Evolutionary conservation across 768 basidiomycete genomes (phyloP).

Genomic region (Austroboletus eburneus): DNA sequence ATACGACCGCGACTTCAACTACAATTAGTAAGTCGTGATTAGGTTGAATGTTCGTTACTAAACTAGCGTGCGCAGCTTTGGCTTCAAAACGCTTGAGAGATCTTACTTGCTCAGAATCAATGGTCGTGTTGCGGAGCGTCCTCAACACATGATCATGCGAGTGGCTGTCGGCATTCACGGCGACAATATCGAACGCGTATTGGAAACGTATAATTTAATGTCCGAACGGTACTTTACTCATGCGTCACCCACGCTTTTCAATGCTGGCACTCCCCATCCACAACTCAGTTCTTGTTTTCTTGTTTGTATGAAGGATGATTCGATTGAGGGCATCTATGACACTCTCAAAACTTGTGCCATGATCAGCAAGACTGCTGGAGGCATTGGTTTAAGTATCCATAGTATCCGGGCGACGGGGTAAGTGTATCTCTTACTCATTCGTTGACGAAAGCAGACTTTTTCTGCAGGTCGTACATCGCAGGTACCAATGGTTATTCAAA

Average conservation of each 20-base stretch:
- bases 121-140: slow-evolving; percentile 93
- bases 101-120: slow-evolving; percentile 95
- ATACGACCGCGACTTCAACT: slow-evolving; percentile 96
- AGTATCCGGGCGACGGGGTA: slow-evolving; percentile 94
- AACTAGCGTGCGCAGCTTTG: slow-evolving; percentile 56
- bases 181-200: slow-evolving; percentile 75
- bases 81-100: slow-evolving; percentile 99
- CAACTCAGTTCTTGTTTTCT: slow-evolving; percentile 97
- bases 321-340: slow-evolving; percentile 98
- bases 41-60: neutral
- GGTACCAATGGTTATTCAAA: slow-evolving; percentile 99
- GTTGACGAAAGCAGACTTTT: neutral
- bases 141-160: slow-evolving; percentile 99
- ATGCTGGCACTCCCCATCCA: slow-evolving; percentile 93
- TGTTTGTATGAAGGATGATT: slow-evolving; percentile 97
- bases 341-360: slow-evolving; percentile 97
- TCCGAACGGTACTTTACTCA: slow-evolving; percentile 98
- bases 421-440: slow-evolving; percentile 17
- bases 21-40: slow-evolving; percentile 70
- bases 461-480: slow-evolving; percentile 87
- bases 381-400: slow-evolving; percentile 94
- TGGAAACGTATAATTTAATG: slow-evolving; percentile 96
- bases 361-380: slow-evolving; percentile 99
- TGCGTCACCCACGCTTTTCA: slow-evolving; percentile 96
- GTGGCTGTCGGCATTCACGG: slow-evolving; percentile 98